Base-by-base conservation (phyloP, 495 filamentous ascomycete species). In the Hypoxylon lenormandii region DNA sequence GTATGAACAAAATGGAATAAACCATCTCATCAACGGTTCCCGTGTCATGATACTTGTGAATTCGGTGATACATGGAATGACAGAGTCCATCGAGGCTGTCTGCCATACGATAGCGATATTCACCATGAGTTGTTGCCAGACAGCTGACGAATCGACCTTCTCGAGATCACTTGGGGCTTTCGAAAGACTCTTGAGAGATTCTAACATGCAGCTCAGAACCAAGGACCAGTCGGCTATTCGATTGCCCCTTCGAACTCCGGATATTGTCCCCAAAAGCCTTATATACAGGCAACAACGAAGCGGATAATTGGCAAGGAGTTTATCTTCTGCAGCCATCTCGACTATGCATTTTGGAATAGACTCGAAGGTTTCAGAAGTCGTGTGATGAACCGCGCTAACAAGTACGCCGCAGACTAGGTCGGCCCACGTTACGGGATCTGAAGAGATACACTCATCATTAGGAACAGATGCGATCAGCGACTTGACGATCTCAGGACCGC, bases 1-100 rank as follows among this genome's bases (percentile, higher is more conserved):
- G 30, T 91, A 89, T 12, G 88, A 88, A 75, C 91, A 97, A 73
- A 97, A 97, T 4, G 87, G 82, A 47, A 97, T 80, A 76, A 98
- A 98, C 79, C 87, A 86, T 52, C 75, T 74, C 61, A 88, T 86
- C 52, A 91, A 82, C 1, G 79, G 82, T 16, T 88, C 87, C 47
- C 81, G 85, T 5, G 87, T 87, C 60, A 94, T 81, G n/a, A 79
- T 75, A 36, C 87, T 83, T 80, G 89, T 87, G 38, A 92, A 80
- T 5, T 84, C 65, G 18, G 86, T 85, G 36, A 92, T 78, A 36
- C 80, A 84, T 7, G 92, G 87, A 43, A 97, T 86, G 51, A 93
- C 80, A 13, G 87, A 85, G 70, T 97, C 92, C 74, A 97, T 87
- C 21, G 94, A 89, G n/a, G 92, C 87, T 48, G 86, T 82, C 72